Base-by-base conservation (phyloP, 2,329 filamentous ascomycete genomes). In the Neopestalotiopsis sp. region DNA sequence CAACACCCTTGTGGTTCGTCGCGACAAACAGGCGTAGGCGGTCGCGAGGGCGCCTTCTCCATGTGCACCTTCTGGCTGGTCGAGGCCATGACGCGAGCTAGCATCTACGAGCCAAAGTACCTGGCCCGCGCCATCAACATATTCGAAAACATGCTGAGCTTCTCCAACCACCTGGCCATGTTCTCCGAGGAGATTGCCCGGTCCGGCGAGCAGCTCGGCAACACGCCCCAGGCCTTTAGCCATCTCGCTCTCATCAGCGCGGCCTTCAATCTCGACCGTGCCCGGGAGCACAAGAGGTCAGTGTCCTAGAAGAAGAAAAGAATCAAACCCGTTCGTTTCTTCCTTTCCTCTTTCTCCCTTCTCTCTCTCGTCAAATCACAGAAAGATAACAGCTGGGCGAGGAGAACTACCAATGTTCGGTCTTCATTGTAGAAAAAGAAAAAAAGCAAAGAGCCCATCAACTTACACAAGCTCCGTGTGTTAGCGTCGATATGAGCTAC, bases 61-160 rank as follows among this genome's bases (percentile, higher is more conserved):
- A 94, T 94, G 91, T 94, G 92, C 76, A 94, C 92, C 0, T 94
- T 94, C 78, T 94, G 92, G 92, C 87, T 94, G 0, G 91, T 94
- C 13, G 92, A 94, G 79, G 91, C 92, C 30, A 86, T 94, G 80
- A 93, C 91, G 38, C 86, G 92, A 40, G 91, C 91, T 72, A 82
- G 86, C 72, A 81, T 84, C 62, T 91, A 92, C 77, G 89, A 92
- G 72, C 82, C 83, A n/a, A 90, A 88, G 71, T 92, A 92, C 72
- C 81, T 91, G 24, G 78, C 83, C 13, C 83, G 85, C 12, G 88
- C 92, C 6, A 85, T 92, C 72, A 91, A 88, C 72, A 83, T 94
- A 57, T 94, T 94, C 73, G 92, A 94, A 80, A 94, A 93, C 75
- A 92, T 94, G 85, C 83, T 94, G 30, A 86, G 86, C 71, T 94